Evolutionary conservation across 129 eudicot genomes (phyloP), one percentile per base, ranked within the genome.

Genomic region (Saussurea involucrata): DNA sequence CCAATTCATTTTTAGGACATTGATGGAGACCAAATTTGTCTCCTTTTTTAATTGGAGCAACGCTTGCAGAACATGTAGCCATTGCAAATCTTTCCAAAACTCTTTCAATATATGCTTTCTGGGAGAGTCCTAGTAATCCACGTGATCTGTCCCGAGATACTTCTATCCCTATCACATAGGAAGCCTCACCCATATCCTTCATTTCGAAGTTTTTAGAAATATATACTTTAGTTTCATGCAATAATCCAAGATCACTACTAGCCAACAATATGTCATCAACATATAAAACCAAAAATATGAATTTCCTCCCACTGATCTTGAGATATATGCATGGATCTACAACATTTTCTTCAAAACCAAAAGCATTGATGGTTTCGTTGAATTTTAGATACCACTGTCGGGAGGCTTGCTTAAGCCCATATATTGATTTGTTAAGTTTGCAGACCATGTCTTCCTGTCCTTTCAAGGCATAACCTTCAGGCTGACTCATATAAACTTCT

Each of bases 391-490:
- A 68, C 73, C 27, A 68, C 37, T 68, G 53, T 31, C 73, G 24
- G 24, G 73, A 68, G 31, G 20, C 53, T 33, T 33, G 73, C 13
- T 68, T 68, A 68, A 68, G 73, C 33, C 24, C 49, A 33, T 68
- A 68, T 27, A 68, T 68, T 12, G 49, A 68, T 33, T 29, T 68
- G 24, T 68, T 68, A 29, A 68, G 9, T 32, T 33, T 68, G 49
- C 27, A 68, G 11, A 33, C 73, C 73, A 1, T 68, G 31, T 68
- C 24, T 68, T 29, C 73, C 49, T 68, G 12, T 29, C 73, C 72
- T 27, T 68, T 31, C 9, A 18, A 5, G 44, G 73, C 0, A 8
- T 12, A n/a, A 15, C 53, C 72, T 68, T 68, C 53, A 28, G 72
- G 72, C 8, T 68, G 49, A 18, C 65, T 31, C 6, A 18, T 18